These are phyloP conservation scores for Aristolochia fimbriata DNA, from an alignment of 164 flowering plant species.

Conservation along the genomic window DNA sequence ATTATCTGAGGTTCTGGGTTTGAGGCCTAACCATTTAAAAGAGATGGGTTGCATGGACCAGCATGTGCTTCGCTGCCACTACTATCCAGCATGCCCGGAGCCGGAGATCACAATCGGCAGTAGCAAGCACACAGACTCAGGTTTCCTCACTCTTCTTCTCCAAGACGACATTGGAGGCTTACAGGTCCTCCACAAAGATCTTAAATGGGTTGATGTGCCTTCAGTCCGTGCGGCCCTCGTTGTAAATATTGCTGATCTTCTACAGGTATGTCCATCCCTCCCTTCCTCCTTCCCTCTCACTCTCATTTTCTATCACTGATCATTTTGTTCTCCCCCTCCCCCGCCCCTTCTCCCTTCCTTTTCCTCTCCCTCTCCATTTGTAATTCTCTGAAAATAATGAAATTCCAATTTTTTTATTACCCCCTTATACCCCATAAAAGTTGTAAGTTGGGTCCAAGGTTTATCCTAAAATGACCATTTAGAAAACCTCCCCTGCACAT, in stretches of 20 bases:
- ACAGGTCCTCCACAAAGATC: slow-evolving; percentile 16
- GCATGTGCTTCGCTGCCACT: slow-evolving; percentile 5
- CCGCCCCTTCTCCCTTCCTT: too few species aligned
- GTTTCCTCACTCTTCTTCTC: slow-evolving; percentile 19
- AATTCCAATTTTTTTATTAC: too few species aligned
- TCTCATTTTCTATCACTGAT: too few species aligned
- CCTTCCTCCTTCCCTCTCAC: background rate
- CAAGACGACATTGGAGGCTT: slow-evolving; percentile 24
- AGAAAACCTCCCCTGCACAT: too few species aligned
- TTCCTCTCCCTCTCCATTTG: too few species aligned
- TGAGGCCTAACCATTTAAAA: slow-evolving; percentile 14
- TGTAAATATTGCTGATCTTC: slow-evolving; percentile 19
- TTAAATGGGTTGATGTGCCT: slow-evolving; percentile 17
- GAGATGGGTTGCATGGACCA: slow-evolving; percentile 14
- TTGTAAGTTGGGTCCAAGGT: too few species aligned
- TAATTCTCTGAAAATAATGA: too few species aligned
- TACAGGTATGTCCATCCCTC: slow-evolving; percentile 5
- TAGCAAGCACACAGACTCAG: slow-evolving; percentile 21
- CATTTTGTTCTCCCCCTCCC: too few species aligned
- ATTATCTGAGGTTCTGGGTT: slow-evolving; percentile 25
- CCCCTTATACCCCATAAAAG: too few species aligned
- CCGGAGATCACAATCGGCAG: slow-evolving; percentile 17
- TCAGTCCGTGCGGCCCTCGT: slow-evolving; percentile 18
- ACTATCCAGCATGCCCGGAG: slow-evolving; percentile 26
- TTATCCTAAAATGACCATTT: too few species aligned